A percentile compares a stretch with the other conserved stretches of the same genome.
These are phyloP conservation scores for Smithsoniella earleae DNA, from an alignment of 163 green algal species.

Conservation along the genomic window DNA sequence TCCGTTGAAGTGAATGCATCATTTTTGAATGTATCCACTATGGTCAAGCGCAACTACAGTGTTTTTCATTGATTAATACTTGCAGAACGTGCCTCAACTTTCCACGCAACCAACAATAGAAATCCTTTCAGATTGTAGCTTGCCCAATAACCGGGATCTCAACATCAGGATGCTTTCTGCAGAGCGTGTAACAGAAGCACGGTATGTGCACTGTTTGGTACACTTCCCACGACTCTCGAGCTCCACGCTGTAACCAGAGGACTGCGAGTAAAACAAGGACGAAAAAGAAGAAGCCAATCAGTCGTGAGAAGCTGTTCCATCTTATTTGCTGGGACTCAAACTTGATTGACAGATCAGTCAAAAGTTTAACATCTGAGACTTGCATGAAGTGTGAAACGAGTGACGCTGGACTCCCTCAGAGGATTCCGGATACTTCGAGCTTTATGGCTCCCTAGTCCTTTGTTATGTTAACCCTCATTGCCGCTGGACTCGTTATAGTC, in stretches of 20 bases:
- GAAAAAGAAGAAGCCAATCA: slow-evolving; percentile 4
- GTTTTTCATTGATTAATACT: neutral
- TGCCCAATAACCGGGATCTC: too few species aligned
- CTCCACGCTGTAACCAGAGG: slow-evolving; percentile 2
- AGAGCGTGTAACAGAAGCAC: neutral
- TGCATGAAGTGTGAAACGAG: too few species aligned
- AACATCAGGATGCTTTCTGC: neutral
- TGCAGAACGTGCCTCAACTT: neutral
- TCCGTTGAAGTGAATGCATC: neutral
- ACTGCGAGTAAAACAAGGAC: neutral
- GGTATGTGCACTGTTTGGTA: neutral
- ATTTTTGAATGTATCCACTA: slow-evolving; percentile 8
- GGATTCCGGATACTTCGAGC: too few species aligned
- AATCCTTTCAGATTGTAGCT: too few species aligned
- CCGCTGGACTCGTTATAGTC: neutral
- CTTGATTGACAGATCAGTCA: slow-evolving; percentile 1
- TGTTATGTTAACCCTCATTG: neutral
- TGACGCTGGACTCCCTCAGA: too few species aligned
- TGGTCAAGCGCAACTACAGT: neutral
- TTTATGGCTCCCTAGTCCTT: too few species aligned
- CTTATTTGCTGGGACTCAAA: slow-evolving; percentile 12
- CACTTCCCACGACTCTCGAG: neutral
- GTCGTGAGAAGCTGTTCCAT: slow-evolving; percentile 8
- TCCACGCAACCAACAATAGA: neutral
- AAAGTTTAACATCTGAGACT: neutral